Evolutionary conservation across 2,329 filamentous ascomycete genomes (phyloP), one percentile per base, ranked within the genome.

Genomic region (Exophiala aquamarina): DNA sequence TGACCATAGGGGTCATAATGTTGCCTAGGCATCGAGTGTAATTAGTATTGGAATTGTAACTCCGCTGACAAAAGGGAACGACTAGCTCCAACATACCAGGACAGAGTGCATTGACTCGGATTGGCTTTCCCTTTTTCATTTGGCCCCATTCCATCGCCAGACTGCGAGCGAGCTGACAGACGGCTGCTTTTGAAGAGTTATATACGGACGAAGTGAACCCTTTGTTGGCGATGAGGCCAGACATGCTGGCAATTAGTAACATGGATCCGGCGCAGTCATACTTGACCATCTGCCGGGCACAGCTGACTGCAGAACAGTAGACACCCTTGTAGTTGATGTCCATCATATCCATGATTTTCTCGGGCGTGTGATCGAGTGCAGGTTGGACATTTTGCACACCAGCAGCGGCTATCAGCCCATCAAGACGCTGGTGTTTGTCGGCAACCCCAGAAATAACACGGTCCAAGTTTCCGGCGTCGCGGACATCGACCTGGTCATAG

Each of bases 211-310:
- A 50, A 4, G 38, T 50, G 13, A 56, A 47, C 14, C 71, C 72
- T 52, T 63, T 70, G 64, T 84, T 84, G 43, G 78, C 81, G 48
- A 83, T 67, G 5, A 73, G 77, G 2, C 77, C 81, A 55, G 75
- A 79, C 81, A 84, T 84, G 56, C 75, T 80, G 14, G 78, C 81
- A 60, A 84, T 82, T 62, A 84, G 67, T 8, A 75, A 77, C 51
- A 84, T 83, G 56, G 78, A 82, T 14, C 81, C 81, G 23, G 78
- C 76, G 40, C 75, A 76, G 7, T 76, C 34, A 59, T 78, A 77
- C 56, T 71, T 72, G 63, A 83, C 81, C 78, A 82, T 82, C 63
- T 82, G 78, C 63, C 79, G 79, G 14, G 81, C 81, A 75, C 77
- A n/a, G 79, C 81, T 64, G 17, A 60, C 50, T 0, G 59, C 61